Conservation (phyloP, 2,329 filamentous ascomycete genomes). For the Neurospora sp. region DNA sequence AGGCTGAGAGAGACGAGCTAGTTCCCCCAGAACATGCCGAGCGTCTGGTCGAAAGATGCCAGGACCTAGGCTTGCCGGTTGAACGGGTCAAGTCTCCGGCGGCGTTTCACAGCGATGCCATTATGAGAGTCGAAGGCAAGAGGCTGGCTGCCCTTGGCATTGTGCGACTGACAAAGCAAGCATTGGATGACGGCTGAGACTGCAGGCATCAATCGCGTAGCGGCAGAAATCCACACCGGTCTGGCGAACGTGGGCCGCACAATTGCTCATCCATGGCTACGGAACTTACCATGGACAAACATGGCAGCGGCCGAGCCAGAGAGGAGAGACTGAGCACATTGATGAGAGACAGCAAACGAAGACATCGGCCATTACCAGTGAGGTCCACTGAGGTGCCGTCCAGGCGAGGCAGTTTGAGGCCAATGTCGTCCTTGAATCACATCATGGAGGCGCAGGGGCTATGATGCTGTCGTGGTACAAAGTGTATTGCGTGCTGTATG, state of each 20-base stretch:
- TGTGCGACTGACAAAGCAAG: slow-evolving; percentile 16
- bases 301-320: not conserved
- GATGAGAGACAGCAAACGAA: not conserved
- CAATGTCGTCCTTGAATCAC: not conserved
- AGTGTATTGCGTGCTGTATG: not conserved
- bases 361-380: not conserved
- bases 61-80: slow-evolving; percentile 36
- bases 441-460: not conserved
- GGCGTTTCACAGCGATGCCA: slow-evolving; percentile 49
- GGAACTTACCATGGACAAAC: not conserved
- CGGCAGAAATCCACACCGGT: not conserved
- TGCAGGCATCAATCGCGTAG: not conserved
- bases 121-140: slow-evolving; percentile 36
- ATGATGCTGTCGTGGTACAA: not conserved
- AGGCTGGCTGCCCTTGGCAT: slow-evolving; percentile 36
- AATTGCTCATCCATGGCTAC: not conserved
- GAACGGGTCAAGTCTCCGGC: slow-evolving; percentile 33
- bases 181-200: slow-evolving; percentile 6
- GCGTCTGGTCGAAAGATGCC: slow-evolving; percentile 36
- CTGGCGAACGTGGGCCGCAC: not conserved
- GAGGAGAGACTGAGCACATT: not conserved
- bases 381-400: not conserved
- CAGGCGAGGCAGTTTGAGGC: not conserved
- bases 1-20: slow-evolving; percentile 49
- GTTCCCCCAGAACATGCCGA: slow-evolving; percentile 43